A percentile compares a stretch with the other conserved stretches of the same genome.
These are phyloP conservation scores for Staphylotrichum longicolle DNA, from an alignment of 495 filamentous ascomycete species.

Conservation along the genomic window DNA sequence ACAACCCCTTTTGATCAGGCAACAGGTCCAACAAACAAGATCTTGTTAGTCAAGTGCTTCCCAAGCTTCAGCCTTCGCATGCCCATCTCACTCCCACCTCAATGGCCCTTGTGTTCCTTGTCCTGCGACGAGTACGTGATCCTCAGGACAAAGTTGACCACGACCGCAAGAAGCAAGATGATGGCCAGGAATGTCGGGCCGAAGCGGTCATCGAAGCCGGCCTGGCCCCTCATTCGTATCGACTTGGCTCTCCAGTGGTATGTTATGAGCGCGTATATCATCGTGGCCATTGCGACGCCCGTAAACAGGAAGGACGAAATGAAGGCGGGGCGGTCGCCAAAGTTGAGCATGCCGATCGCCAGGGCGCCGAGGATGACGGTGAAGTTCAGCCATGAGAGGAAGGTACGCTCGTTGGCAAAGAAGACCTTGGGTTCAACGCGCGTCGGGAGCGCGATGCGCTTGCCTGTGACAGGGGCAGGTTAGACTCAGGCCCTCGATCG, in stretches of 20 bases:
- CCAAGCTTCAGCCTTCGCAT: no score
- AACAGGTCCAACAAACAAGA: neutral
- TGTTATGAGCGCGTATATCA: slow-evolving; percentile 91
- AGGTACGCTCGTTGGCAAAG: slow-evolving; percentile 99
- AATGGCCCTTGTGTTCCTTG: slow-evolving; percentile 34
- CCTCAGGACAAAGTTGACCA: slow-evolving; percentile 91
- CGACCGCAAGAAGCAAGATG: slow-evolving; percentile 76
- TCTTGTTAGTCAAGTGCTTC: neutral
- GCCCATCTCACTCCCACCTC: neutral
- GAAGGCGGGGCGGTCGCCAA: slow-evolving; percentile 87
- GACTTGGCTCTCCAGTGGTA: slow-evolving; percentile 97
- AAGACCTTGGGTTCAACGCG: slow-evolving; percentile 99
- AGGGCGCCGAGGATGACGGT: slow-evolving; percentile 95
- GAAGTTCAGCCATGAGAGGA: slow-evolving; percentile 99
- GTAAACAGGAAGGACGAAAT: slow-evolving; percentile 94
- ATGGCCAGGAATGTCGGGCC: slow-evolving; percentile 88
- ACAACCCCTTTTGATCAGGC: neutral
- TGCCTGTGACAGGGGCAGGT: slow-evolving; percentile 56
- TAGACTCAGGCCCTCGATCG: neutral
- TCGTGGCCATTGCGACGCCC: slow-evolving; percentile 86
- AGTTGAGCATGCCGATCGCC: slow-evolving; percentile 95
- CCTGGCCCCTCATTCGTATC: slow-evolving; percentile 86
- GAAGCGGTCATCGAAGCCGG: slow-evolving; percentile 92
- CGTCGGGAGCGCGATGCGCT: slow-evolving; percentile 96
- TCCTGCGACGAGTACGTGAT: slow-evolving; percentile 55